These are phyloP conservation scores for Diutina scorzettiae DNA, from an alignment of 1,139 yeast genomes.

Conservation along the genomic window DNA sequence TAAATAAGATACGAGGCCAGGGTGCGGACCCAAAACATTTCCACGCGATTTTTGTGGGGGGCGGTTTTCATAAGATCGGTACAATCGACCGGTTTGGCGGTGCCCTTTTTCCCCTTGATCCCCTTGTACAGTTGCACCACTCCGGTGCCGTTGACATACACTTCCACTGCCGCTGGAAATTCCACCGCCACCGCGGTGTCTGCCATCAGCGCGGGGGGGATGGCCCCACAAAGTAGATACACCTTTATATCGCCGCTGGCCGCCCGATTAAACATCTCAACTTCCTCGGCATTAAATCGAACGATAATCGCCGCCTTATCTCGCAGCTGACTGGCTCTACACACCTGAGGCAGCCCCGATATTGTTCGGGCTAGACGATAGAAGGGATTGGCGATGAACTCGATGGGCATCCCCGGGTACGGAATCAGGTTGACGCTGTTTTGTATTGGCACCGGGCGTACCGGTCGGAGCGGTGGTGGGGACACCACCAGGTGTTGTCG, in stretches of 20 bases:
- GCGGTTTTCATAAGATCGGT: conserved; percentile 12
- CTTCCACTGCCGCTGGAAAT: conserved; percentile 47
- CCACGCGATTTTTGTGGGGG: conserved; percentile 28
- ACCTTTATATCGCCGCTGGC: conserved; percentile 18
- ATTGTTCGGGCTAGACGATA: conserved; percentile 32
- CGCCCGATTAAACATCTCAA: conserved; percentile 12
- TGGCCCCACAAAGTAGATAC: conserved; percentile 35
- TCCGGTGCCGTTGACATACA: conserved; percentile 33
- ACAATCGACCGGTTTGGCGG: conserved; percentile 57
- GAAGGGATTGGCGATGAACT: conserved; percentile 17
- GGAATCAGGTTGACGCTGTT: background rate
- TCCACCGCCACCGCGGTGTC: conserved; percentile 29
- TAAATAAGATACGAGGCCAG: conserved; percentile 33
- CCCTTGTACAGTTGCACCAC: conserved; percentile 21
- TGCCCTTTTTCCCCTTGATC: conserved; percentile 47
- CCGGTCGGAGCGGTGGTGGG: background rate
- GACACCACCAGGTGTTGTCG: background rate
- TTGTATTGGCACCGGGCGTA: background rate
- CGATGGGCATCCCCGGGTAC: conserved; percentile 8
- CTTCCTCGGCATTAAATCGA: conserved; percentile 27
- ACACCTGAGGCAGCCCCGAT: conserved; percentile 33
- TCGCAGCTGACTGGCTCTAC: conserved; percentile 21
- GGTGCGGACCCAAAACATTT: conserved; percentile 42
- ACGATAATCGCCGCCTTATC: conserved; percentile 29
- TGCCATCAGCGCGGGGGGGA: conserved; percentile 14